These are phyloP conservation scores for Fusarium devonianum DNA, from an alignment of 2,329 filamentous ascomycete genomes.

Conservation along the genomic window DNA sequence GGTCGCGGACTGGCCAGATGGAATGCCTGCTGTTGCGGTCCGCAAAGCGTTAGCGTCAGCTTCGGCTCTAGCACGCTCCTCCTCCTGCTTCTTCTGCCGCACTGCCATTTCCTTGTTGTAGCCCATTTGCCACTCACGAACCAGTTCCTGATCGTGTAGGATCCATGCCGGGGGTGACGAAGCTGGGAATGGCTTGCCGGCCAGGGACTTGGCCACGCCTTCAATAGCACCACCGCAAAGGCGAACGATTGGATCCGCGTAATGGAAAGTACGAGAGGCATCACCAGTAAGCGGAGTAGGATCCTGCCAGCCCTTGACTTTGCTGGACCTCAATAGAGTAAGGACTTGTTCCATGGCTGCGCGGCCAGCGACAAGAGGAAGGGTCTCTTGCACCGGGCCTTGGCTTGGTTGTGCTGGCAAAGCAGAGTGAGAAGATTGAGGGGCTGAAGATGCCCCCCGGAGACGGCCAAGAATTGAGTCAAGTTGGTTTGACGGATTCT, in stretches of 20 bases:
- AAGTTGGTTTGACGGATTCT: constrained; percentile 47
- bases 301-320: constrained; percentile 53
- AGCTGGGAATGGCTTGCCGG: constrained; percentile 57
- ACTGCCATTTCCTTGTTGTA: constrained; percentile 51
- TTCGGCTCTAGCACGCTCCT: constrained; percentile 47
- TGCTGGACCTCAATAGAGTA: constrained; percentile 54
- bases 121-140: constrained; percentile 62
- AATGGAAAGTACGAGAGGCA: constrained; percentile 45
- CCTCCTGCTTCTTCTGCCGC: constrained; percentile 50
- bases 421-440: constrained; percentile 23
- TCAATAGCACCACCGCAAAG: constrained; percentile 54
- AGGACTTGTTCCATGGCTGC: constrained; percentile 53
- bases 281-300: constrained; percentile 49
- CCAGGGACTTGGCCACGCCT: constrained; percentile 50
- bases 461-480: constrained; percentile 52
- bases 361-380: constrained; percentile 44
- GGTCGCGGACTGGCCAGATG: constrained; percentile 33
- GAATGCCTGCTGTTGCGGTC: constrained; percentile 29
- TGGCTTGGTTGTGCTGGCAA: constrained; percentile 17
- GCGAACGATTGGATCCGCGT: constrained; percentile 54
- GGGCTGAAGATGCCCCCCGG: constrained; percentile 31
- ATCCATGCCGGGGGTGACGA: constrained; percentile 62
- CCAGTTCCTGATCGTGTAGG: constrained; percentile 53
- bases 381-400: constrained; percentile 30
- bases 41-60: constrained; percentile 45